A percentile compares a stretch with the other conserved stretches of the same genome.
These are phyloP conservation scores for Backusella morwellensis DNA, from an alignment of 192 early-diverging fungal species.

Conservation along the genomic window DNA sequence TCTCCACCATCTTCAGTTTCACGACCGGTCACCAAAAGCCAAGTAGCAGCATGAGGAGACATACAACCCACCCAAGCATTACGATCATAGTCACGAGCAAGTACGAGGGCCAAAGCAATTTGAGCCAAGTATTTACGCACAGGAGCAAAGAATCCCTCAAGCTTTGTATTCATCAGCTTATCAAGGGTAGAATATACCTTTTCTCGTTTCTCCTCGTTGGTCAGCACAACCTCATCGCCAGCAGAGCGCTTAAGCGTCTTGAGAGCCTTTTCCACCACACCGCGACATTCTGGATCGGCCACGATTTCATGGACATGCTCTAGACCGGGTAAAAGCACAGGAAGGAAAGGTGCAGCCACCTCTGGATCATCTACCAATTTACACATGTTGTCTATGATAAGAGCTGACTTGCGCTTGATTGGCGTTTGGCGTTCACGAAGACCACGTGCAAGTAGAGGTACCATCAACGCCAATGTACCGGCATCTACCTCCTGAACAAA, in stretches of 20 bases:
- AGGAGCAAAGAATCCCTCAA: slow-evolving; percentile 43
- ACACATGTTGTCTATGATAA: slow-evolving; percentile 91
- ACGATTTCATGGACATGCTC: slow-evolving; percentile 73
- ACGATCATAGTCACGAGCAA: slow-evolving; percentile 57
- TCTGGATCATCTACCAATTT: slow-evolving; percentile 82
- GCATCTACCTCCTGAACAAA: slow-evolving; percentile 77
- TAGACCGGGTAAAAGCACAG: slow-evolving; percentile 70
- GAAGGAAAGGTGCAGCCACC: slow-evolving; percentile 77
- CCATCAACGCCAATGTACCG: slow-evolving; percentile 78
- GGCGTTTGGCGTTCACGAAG: slow-evolving; percentile 65
- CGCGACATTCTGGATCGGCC: slow-evolving; percentile 76
- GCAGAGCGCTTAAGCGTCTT: slow-evolving; percentile 62
- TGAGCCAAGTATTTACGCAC: slow-evolving; percentile 60
- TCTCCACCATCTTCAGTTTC: neutral
- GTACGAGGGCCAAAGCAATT: slow-evolving; percentile 58
- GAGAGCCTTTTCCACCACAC: slow-evolving; percentile 61
- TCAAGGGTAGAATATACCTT: slow-evolving; percentile 52
- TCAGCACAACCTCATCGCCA: slow-evolving; percentile 38
- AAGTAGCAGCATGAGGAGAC: slow-evolving; percentile 50
- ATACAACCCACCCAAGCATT: slow-evolving; percentile 62
- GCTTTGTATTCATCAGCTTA: slow-evolving; percentile 46
- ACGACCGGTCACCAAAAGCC: slow-evolving; percentile 33
- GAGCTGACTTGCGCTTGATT: slow-evolving; percentile 70
- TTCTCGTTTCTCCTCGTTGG: slow-evolving; percentile 23
- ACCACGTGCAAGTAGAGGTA: slow-evolving; percentile 71